A percentile compares a stretch with the other conserved stretches of the same genome.
Evolutionary conservation across 2,329 filamentous ascomycete species (phyloP).

Genomic region (Aspergillus arachidicola): DNA sequence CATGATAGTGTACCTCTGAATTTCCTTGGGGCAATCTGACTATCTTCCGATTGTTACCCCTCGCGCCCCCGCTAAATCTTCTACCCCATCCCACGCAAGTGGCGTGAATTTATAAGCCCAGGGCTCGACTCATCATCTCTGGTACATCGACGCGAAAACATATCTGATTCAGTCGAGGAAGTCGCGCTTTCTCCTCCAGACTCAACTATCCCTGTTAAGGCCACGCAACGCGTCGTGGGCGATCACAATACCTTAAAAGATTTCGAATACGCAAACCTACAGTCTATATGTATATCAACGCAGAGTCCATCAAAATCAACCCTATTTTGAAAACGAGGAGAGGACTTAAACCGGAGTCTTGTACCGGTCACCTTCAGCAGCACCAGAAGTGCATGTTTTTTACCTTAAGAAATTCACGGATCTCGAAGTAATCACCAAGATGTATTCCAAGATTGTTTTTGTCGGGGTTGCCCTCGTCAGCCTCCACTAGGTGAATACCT

Average conservation of each 20-base stretch:
- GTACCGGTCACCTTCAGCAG: background rate
- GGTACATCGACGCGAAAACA: background rate
- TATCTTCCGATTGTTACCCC: slow-evolving; percentile 15
- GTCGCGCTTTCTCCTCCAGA: background rate
- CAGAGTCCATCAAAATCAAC: slow-evolving; percentile 13
- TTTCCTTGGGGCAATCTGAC: slow-evolving; percentile 5
- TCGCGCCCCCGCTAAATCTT: slow-evolving; percentile 18
- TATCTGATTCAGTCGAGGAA: background rate
- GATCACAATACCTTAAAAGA: too few species aligned
- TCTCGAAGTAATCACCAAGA: slow-evolving; percentile 21
- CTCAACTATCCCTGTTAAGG: background rate
- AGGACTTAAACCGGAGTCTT: slow-evolving; percentile 5
- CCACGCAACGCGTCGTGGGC: slow-evolving; percentile 17
- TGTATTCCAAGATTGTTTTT: slow-evolving; percentile 28
- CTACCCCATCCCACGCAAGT: slow-evolving; percentile 22
- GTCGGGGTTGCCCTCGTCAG: slow-evolving; percentile 28
- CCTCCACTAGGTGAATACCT: slow-evolving; percentile 31
- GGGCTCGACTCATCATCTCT: slow-evolving; percentile 6
- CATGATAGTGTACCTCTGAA: slow-evolving; percentile 2
- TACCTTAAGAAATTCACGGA: slow-evolving; percentile 7
- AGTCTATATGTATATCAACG: slow-evolving; percentile 27
- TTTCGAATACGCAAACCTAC: slow-evolving; percentile 6
- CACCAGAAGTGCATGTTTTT: slow-evolving; percentile 14
- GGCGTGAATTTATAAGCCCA: slow-evolving; percentile 19
- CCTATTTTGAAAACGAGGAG: slow-evolving; percentile 11